phyloP scores from a whole-genome alignment of 1,139 yeast species.

The Hansenula lynferdii region DNA sequence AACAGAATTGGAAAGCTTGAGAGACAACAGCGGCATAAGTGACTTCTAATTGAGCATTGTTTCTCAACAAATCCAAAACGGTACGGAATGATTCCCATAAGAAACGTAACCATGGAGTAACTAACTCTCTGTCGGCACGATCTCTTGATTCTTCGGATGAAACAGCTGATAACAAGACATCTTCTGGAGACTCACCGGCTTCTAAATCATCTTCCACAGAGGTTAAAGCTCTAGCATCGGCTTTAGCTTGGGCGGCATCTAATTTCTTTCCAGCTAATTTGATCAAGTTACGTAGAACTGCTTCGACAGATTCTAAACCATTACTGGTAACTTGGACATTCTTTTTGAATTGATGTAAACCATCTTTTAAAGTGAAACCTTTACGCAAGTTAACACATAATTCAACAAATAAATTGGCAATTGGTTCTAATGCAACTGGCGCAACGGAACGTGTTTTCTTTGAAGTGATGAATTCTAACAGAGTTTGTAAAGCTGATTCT shows the following conservation, averaged over 20 bases:
- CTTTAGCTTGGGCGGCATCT: slow-evolving; percentile 70
- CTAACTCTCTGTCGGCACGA: slow-evolving; percentile 91
- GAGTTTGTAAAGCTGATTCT: slow-evolving; percentile 86
- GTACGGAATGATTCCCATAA: slow-evolving; percentile 97
- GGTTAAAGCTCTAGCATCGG: slow-evolving; percentile 38
- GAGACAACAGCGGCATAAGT: slow-evolving; percentile 80
- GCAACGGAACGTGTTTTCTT: slow-evolving; percentile 82
- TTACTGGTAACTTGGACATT: slow-evolving; percentile 73
- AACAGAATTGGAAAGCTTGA: slow-evolving; percentile 89
- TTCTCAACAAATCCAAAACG: slow-evolving; percentile 83
- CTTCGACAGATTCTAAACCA: slow-evolving; percentile 75
- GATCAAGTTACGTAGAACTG: slow-evolving; percentile 70
- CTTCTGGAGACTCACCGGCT: slow-evolving; percentile 84
- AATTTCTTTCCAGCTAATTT: slow-evolving; percentile 83
- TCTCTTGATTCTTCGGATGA: slow-evolving; percentile 87
- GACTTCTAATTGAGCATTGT: slow-evolving; percentile 85
- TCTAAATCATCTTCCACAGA: slow-evolving; percentile 63
- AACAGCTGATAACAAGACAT: slow-evolving; percentile 82
- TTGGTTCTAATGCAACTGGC: slow-evolving; percentile 83
- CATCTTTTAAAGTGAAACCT: slow-evolving; percentile 91
- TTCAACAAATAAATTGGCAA: slow-evolving; percentile 78
- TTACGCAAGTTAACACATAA: slow-evolving; percentile 81
- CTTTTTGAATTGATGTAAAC: slow-evolving; percentile 92
- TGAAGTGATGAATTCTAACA: slow-evolving; percentile 85
- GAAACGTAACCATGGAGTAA: slow-evolving; percentile 94